Evolutionary conservation across 1,139 yeast genomes (phyloP).

Genomic region (Yamadazyma epiphylla): DNA sequence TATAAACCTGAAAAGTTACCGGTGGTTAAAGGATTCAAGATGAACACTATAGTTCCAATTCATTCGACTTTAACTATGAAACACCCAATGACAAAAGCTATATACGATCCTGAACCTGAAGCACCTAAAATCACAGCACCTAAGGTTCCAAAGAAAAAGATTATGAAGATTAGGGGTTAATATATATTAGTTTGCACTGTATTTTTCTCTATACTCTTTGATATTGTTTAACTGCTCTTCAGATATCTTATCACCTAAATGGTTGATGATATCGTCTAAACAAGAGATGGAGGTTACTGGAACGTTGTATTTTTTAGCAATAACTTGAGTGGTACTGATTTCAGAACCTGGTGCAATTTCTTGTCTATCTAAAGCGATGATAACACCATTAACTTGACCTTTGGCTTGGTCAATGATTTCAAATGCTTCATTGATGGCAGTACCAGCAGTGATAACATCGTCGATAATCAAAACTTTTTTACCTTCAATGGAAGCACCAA

Average conservation of each 20-base stretch:
- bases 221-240: slow-evolving; percentile 53
- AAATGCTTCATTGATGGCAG: slow-evolving; percentile 94
- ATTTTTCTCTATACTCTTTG: slow-evolving; percentile 54
- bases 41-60: slow-evolving; percentile 84
- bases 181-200: slow-evolving; percentile 34
- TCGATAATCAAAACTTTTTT: slow-evolving; percentile 82
- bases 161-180: slow-evolving; percentile 45
- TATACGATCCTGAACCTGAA: slow-evolving; percentile 57
- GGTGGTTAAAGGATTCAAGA: slow-evolving; percentile 73
- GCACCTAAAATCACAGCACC: slow-evolving; percentile 36
- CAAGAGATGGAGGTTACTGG: slow-evolving; percentile 83
- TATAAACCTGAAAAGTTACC: slow-evolving; percentile 66
- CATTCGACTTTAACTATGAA: slow-evolving; percentile 77
- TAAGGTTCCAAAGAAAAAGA: slow-evolving; percentile 50
- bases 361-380: slow-evolving; percentile 92
- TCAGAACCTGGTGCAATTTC: slow-evolving; percentile 72
- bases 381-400: slow-evolving; percentile 78
- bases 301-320: slow-evolving; percentile 64
- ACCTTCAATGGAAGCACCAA: slow-evolving; percentile 71
- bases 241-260: slow-evolving; percentile 52
- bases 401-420: slow-evolving; percentile 66
- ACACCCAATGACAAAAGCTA: slow-evolving; percentile 75
- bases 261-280: slow-evolving; percentile 67
- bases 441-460: slow-evolving; percentile 98
- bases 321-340: slow-evolving; percentile 78